These are phyloP conservation scores for Dendrostoma leiphaemia DNA, from an alignment of 2,329 filamentous ascomycete species.

Conservation along the genomic window DNA sequence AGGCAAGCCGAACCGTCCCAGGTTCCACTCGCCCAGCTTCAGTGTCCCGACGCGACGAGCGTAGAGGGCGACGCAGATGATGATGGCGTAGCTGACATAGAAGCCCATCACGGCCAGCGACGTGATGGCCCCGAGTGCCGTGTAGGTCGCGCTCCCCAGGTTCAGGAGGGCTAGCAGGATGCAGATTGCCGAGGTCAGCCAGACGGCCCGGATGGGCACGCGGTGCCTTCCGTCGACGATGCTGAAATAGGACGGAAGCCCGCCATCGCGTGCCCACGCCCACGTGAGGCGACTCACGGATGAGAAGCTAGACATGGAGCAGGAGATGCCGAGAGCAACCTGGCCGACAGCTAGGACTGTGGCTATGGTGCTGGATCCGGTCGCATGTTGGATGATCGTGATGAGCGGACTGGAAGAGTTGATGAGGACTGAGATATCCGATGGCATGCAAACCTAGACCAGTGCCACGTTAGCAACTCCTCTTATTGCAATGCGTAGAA, in stretches of 20 bases:
- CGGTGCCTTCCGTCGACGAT: conserved; percentile 29
- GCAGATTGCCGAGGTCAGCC: conserved; percentile 30
- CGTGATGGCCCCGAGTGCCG: conserved; percentile 37
- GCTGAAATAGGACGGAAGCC: conserved; percentile 20
- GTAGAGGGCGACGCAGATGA: no score
- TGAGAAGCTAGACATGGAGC: conserved; percentile 40
- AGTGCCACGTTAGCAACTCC: neutral
- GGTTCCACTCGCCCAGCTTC: conserved; percentile 11
- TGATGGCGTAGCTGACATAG: conserved; percentile 17
- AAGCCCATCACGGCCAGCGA: conserved; percentile 30
- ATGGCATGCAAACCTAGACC: conserved; percentile 34
- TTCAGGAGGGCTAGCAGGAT: conserved; percentile 35
- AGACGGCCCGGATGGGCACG: conserved; percentile 36
- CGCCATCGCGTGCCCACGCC: conserved; percentile 48
- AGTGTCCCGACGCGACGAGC: conserved; percentile 6
- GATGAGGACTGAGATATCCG: conserved; percentile 31
- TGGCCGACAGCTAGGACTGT: conserved; percentile 38
- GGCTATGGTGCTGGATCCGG: conserved; percentile 36
- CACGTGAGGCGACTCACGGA: conserved; percentile 47
- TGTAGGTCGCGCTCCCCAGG: conserved; percentile 32
- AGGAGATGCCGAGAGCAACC: conserved; percentile 35
- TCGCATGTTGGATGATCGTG: conserved; percentile 38
- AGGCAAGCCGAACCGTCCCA: conserved; percentile 8
- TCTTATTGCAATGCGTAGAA: no score
- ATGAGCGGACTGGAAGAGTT: conserved; percentile 39